Evolutionary conservation across 2,329 filamentous ascomycete genomes (phyloP).

Genomic region (Leptosphaerulina australis): DNA sequence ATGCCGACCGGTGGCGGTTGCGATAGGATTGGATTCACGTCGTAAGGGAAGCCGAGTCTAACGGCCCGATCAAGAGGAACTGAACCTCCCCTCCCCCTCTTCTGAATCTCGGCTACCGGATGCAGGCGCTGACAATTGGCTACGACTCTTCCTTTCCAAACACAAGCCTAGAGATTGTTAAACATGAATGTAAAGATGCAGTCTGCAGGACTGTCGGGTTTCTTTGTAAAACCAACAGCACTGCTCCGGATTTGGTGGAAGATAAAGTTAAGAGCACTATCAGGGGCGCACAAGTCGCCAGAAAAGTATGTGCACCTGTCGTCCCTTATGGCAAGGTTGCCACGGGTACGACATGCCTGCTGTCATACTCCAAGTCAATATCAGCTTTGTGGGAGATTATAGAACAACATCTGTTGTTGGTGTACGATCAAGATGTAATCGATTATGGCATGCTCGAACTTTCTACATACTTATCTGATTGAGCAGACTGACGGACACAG

Average conservation of each 20-base stretch:
- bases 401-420: background rate
- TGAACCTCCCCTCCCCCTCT: too few relatives aligned
- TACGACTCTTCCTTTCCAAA: background rate
- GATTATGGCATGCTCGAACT: too few relatives aligned
- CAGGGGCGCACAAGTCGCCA: background rate
- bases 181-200: background rate
- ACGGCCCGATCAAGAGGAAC: constrained; percentile 10
- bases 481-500: background rate
- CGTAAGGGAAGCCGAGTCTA: constrained; percentile 2
- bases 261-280: background rate
- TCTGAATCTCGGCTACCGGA: background rate
- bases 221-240: background rate
- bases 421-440: too few relatives aligned
- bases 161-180: background rate
- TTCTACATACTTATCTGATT: background rate
- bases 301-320: background rate
- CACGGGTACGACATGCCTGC: background rate
- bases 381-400: background rate
- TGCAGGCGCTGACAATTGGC: background rate
- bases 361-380: background rate
- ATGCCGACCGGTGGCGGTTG: background rate
- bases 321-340: background rate
- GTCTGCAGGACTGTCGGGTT: background rate
- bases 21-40: background rate
- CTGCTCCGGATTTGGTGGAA: background rate